A percentile compares a stretch with the other conserved stretches of the same genome.
Conservation (phyloP, 352 stramenopile species). For the Globisporangium cederbergense region DNA sequence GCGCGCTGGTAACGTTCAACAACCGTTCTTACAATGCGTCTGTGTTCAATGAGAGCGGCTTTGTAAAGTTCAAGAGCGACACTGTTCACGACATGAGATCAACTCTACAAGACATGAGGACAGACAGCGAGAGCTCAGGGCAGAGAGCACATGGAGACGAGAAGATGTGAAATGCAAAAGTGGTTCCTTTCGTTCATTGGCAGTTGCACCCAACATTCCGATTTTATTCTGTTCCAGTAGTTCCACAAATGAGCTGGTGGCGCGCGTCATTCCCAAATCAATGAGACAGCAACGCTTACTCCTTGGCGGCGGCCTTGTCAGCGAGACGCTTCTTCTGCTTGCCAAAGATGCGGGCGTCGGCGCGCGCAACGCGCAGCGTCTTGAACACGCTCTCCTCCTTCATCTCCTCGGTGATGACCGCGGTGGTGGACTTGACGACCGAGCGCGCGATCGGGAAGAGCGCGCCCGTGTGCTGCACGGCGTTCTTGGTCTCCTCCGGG, state of each 20-base stretch:
- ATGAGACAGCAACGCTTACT: slow-evolving; percentile 48
- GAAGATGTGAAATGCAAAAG: neutral
- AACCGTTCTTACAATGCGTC: neutral
- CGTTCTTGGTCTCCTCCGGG: slow-evolving; percentile 88
- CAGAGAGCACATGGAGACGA: neutral
- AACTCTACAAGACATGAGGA: neutral
- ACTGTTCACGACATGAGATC: neutral
- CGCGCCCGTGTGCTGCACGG: slow-evolving; percentile 85
- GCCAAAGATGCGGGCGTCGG: slow-evolving; percentile 83
- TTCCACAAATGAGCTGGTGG: slow-evolving; percentile 52
- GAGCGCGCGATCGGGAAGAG: slow-evolving; percentile 80
- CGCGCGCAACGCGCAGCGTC: slow-evolving; percentile 79
- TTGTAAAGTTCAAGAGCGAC: slow-evolving; percentile 8
- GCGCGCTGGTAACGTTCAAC: too few relatives aligned
- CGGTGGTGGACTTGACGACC: slow-evolving; percentile 71
- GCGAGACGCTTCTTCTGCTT: slow-evolving; percentile 89
- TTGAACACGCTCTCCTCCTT: slow-evolving; percentile 82
- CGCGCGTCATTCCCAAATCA: slow-evolving; percentile 4
- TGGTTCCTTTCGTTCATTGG: slow-evolving; percentile 19
- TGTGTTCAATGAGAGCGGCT: slow-evolving; percentile 3
- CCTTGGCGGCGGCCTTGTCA: slow-evolving; percentile 82
- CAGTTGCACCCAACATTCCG: slow-evolving; percentile 20
- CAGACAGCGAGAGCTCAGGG: neutral
- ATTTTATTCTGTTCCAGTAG: slow-evolving; percentile 62
- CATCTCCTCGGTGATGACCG: slow-evolving; percentile 85